Conservation (phyloP, 345 rosid species). For the Corchorus capsularis region DNA sequence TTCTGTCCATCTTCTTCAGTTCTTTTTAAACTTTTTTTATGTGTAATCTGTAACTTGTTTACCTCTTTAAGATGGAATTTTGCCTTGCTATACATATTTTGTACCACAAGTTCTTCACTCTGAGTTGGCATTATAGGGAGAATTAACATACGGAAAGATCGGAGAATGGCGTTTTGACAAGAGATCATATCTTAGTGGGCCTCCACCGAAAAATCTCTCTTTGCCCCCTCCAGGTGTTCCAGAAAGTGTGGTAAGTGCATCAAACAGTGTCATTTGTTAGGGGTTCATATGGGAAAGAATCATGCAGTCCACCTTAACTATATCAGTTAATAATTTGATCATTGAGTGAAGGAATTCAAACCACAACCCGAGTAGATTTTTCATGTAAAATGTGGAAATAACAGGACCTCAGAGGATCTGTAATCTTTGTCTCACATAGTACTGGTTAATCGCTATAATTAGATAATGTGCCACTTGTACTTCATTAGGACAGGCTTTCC, state of each 20-base stretch:
- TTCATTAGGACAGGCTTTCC: not conserved
- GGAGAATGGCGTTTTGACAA: constrained; percentile 88
- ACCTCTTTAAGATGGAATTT: not conserved
- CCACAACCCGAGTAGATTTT: not conserved
- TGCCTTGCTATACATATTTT: constrained; percentile 1
- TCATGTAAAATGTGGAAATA: not conserved
- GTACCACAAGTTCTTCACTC: constrained; percentile 12
- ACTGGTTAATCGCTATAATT: not conserved
- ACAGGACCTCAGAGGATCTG: not conserved
- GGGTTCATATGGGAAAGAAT: not conserved
- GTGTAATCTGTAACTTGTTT: constrained; percentile 3
- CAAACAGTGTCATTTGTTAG: not conserved
- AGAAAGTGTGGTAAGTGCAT: constrained; percentile 66
- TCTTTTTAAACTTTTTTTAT: not conserved
- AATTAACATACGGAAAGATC: constrained; percentile 66
- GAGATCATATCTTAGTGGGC: constrained; percentile 65
- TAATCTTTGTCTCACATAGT: not conserved
- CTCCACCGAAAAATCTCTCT: constrained; percentile 70
- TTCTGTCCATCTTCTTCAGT: constrained; percentile 11
- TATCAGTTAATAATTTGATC: constrained; percentile 6
- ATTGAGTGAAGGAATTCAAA: constrained; percentile 1
- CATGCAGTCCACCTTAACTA: not conserved
- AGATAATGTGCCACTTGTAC: no score
- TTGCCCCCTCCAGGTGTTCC: constrained; percentile 85
- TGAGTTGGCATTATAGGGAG: constrained; percentile 41